Percentiles rank a stretch among this genome's conserved stretches.
These are phyloP conservation scores for Ascochyta fabae DNA, from an alignment of 2,329 filamentous ascomycete genomes.

Conservation along the genomic window DNA sequence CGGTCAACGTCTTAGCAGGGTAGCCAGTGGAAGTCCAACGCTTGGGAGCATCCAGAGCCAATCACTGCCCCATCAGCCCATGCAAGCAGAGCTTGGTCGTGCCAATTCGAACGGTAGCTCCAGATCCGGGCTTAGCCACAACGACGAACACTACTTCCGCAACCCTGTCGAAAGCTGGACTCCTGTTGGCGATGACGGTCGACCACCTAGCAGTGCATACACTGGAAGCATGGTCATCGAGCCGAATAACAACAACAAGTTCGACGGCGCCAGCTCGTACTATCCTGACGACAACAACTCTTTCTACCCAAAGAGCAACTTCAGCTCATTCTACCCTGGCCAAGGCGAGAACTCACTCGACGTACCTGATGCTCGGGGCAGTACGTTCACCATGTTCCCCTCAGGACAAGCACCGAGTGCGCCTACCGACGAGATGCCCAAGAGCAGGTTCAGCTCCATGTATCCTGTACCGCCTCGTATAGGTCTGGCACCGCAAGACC, in stretches of 20 bases:
- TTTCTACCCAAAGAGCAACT: slow-evolving; percentile 59
- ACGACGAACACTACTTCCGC: slow-evolving; percentile 40
- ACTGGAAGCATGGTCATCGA: slow-evolving; percentile 51
- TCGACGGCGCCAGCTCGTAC: slow-evolving; percentile 62
- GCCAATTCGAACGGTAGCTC: slow-evolving; percentile 47
- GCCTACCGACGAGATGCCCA: slow-evolving; percentile 22
- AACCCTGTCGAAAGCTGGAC: slow-evolving; percentile 47
- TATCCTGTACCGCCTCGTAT: slow-evolving; percentile 38
- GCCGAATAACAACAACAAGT: slow-evolving; percentile 47
- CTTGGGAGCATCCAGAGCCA: slow-evolving; percentile 63
- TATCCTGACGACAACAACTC: slow-evolving; percentile 45
- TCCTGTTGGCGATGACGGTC: slow-evolving; percentile 39
- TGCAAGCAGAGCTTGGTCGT: slow-evolving; percentile 48
- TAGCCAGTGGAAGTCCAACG: slow-evolving; percentile 73
- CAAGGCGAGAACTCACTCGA: slow-evolving; percentile 52
- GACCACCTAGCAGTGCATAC: slow-evolving; percentile 54
- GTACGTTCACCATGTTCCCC: slow-evolving; percentile 50
- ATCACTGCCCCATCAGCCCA: slow-evolving; percentile 47
- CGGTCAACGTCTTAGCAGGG: slow-evolving; percentile 68
- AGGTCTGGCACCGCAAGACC: slow-evolving; percentile 39
- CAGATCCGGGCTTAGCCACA: slow-evolving; percentile 39
- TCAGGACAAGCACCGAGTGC: slow-evolving; percentile 26
- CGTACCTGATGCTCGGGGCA: slow-evolving; percentile 69
- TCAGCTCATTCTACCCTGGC: slow-evolving; percentile 57
- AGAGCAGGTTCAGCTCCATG: slow-evolving; percentile 37